These are phyloP conservation scores for Vitis amurensis DNA, from an alignment of 164 flowering plant genomes.

Conservation along the genomic window DNA sequence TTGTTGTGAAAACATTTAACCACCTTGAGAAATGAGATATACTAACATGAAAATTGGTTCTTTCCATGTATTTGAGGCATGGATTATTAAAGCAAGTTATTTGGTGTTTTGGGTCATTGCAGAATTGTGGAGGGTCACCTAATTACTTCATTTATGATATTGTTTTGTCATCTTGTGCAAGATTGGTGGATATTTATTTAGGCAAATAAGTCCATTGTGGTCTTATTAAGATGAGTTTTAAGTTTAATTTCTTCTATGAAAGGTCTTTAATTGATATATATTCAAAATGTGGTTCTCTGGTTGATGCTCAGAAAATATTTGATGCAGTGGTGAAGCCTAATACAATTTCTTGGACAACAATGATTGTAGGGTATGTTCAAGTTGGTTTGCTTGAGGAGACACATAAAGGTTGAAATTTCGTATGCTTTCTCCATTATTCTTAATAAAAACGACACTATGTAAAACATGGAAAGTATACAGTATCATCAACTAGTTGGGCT, in stretches of 20 bases:
- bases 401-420: constrained; percentile 11
- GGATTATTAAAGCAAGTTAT: constrained; percentile 43
- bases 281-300: constrained; percentile 52
- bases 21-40: constrained; percentile 44
- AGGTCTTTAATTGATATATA: constrained; percentile 81
- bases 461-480: no score
- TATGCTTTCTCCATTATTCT: no score
- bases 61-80: constrained; percentile 52
- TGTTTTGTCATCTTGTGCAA: constrained; percentile 65
- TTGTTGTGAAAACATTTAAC: constrained; percentile 47
- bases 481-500: no score
- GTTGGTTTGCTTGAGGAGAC: constrained; percentile 62
- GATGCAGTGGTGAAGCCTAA: constrained; percentile 48
- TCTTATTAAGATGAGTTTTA: constrained; percentile 59
- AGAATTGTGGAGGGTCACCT: constrained; percentile 34
- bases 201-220: constrained; percentile 69
- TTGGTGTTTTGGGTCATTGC: constrained; percentile 46
- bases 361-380: constrained; percentile 73
- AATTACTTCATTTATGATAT: constrained; percentile 71
- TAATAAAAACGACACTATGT: no score
- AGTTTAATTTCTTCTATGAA: constrained; percentile 51
- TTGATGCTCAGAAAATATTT: constrained; percentile 63
- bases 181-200: constrained; percentile 30
- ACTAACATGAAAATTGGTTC: constrained; percentile 73
- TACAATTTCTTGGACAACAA: constrained; percentile 78